These are phyloP conservation scores for Globisporangium uncinulatum DNA, from an alignment of 352 stramenopile genomes.

Conservation along the genomic window DNA sequence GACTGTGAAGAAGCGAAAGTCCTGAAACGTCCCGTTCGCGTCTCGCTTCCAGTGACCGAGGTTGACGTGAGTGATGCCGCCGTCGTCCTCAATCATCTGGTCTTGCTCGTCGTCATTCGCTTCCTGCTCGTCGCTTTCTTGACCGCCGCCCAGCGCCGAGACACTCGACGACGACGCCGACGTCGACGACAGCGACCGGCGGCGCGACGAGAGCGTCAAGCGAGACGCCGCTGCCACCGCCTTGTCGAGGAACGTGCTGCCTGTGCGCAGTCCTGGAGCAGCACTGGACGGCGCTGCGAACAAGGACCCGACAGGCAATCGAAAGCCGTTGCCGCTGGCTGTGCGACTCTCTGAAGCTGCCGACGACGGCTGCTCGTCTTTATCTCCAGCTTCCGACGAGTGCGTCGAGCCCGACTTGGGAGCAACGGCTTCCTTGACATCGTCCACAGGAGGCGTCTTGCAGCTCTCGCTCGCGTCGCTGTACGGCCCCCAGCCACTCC, in stretches of 20 bases:
- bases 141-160: slow-evolving; percentile 2
- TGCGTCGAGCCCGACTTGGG: slow-evolving; percentile 2
- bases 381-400: slow-evolving; percentile 4
- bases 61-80: slow-evolving; percentile 29
- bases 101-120: slow-evolving; percentile 12
- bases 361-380: slow-evolving; percentile 3
- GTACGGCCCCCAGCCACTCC: slow-evolving; percentile 66
- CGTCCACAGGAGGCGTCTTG: slow-evolving; percentile 24
- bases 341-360: slow-evolving; percentile 11
- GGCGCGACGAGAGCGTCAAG: slow-evolving; percentile 19
- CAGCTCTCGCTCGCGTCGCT: slow-evolving; percentile 67
- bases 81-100: slow-evolving; percentile 14
- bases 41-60: slow-evolving; percentile 43
- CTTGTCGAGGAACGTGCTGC: slow-evolving; percentile 68
- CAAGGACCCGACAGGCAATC: slow-evolving; percentile 10
- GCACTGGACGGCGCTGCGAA: slow-evolving; percentile 6
- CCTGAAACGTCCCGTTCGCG: slow-evolving; percentile 22
- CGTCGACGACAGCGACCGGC: slow-evolving; percentile 28
- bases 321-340: slow-evolving; percentile 14
- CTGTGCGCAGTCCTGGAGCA: slow-evolving; percentile 37
- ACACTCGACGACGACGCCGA: slow-evolving; percentile 7
- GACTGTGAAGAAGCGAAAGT: slow-evolving; percentile 43
- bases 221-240: slow-evolving; percentile 59
- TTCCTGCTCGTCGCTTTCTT: slow-evolving; percentile 10
- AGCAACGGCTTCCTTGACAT: slow-evolving; percentile 6